Evolutionary conservation across 768 basidiomycete species (phyloP).

Genomic region (Brasilioporus rufonigricans): DNA sequence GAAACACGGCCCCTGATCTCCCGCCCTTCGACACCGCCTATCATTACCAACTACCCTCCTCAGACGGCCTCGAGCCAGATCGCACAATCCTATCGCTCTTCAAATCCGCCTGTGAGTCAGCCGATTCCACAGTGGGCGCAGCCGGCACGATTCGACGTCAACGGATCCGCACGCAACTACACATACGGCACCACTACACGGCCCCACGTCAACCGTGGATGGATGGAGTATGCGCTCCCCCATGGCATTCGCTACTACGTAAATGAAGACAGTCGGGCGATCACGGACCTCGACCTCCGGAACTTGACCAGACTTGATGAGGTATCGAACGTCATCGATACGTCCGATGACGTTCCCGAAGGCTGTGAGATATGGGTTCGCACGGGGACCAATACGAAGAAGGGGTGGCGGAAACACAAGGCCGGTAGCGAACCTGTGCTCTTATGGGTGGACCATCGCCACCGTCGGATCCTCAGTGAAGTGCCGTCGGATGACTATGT

Average conservation of each 20-base stretch:
- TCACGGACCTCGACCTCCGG: slow-evolving; percentile 72
- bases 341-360: slow-evolving; percentile 31
- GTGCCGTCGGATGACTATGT: slow-evolving; percentile 35
- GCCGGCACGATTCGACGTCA: slow-evolving; percentile 23
- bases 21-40: slow-evolving; percentile 30
- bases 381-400: slow-evolving; percentile 34
- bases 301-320: slow-evolving; percentile 46
- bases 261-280: slow-evolving; percentile 57
- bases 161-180: slow-evolving; percentile 30
- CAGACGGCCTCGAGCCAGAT: slow-evolving; percentile 23
- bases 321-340: slow-evolving; percentile 33
- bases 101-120: slow-evolving; percentile 21
- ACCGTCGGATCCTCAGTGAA: slow-evolving; percentile 49
- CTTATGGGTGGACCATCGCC: slow-evolving; percentile 68
- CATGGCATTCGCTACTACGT: slow-evolving; percentile 70
- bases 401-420: slow-evolving; percentile 31
- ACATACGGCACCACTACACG: slow-evolving; percentile 26
- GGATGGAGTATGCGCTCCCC: slow-evolving; percentile 75
- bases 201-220: slow-evolving; percentile 47
- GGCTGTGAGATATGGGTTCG: slow-evolving; percentile 67
- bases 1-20: slow-evolving; percentile 55
- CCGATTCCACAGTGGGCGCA: slow-evolving; percentile 30
- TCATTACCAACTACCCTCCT: slow-evolving; percentile 22
- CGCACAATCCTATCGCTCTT: slow-evolving; percentile 23
- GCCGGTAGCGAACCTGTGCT: slow-evolving; percentile 36